Conservation (phyloP, 768 basidiomycete genomes). For the Antrodiella citrinella region DNA sequence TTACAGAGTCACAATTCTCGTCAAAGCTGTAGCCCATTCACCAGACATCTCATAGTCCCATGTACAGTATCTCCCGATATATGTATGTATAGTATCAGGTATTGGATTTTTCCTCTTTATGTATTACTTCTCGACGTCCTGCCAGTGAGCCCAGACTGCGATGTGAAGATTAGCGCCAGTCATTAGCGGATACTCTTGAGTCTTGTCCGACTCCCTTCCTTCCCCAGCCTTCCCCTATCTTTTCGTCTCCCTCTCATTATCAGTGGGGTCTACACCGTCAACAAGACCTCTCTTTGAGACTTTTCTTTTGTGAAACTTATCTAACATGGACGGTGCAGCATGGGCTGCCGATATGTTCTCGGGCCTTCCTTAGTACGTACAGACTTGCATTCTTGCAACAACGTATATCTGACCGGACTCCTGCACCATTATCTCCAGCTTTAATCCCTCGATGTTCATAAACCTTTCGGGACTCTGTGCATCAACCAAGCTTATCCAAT, state of each 20-base stretch:
- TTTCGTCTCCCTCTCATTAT: not conserved
- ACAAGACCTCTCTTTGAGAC: no score
- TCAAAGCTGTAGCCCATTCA: not conserved
- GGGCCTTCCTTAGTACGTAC: not conserved
- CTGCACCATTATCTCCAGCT: no score
- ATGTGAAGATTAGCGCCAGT: no score
- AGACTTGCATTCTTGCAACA: no score
- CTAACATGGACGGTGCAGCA: not conserved
- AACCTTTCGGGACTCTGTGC: constrained; percentile 25
- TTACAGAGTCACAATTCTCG: constrained; percentile 83
- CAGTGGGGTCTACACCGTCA: no score
- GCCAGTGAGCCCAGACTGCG: no score
- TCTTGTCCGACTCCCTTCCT: no score
- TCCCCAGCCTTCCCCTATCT: not conserved
- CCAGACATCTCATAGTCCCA: not conserved
- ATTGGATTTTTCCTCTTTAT: not conserved
- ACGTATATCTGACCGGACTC: no score
- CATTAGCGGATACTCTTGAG: no score
- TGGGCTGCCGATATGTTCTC: not conserved
- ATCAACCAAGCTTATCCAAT: constrained; percentile 23
- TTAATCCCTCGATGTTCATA: constrained; percentile 7
- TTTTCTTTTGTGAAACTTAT: not conserved
- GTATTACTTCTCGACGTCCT: no score
- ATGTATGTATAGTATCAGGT: not conserved
- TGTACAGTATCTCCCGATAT: not conserved